phyloP scores from a whole-genome alignment of 2,329 filamentous ascomycete genomes.

The Myriosclerotinia scirpicola region DNA sequence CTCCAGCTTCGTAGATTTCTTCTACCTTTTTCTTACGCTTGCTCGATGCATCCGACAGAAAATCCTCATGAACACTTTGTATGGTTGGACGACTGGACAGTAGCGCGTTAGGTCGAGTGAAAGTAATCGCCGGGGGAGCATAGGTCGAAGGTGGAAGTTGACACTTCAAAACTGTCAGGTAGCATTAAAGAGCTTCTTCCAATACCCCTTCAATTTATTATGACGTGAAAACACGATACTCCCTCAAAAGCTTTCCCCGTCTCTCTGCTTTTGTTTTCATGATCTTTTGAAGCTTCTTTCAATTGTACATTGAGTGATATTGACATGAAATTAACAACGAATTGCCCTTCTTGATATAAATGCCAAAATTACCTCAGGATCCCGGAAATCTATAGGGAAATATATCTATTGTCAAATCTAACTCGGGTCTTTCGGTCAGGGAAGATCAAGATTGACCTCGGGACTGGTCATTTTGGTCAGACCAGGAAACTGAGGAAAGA shows the following conservation, averaged over 20 bases:
- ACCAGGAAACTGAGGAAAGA: too few relatives aligned
- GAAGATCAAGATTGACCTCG: neutral
- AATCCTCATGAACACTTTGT: slow-evolving; percentile 37
- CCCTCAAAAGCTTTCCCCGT: neutral
- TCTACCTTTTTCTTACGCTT: slow-evolving; percentile 38
- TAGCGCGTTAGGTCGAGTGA: slow-evolving; percentile 52
- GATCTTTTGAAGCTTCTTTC: neutral
- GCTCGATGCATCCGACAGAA: slow-evolving; percentile 42
- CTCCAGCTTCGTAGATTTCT: slow-evolving; percentile 44
- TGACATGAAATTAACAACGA: neutral
- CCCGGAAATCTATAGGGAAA: neutral
- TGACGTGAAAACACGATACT: slow-evolving; percentile 20
- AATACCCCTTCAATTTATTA: slow-evolving; percentile 31
- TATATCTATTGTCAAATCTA: too few relatives aligned
- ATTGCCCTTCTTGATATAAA: neutral
- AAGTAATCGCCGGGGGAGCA: slow-evolving; percentile 49
- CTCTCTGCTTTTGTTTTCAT: neutral
- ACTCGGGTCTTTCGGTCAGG: slow-evolving; percentile 7
- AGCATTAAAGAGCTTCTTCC: slow-evolving; percentile 43
- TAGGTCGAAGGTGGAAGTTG: slow-evolving; percentile 48
- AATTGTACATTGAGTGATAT: neutral
- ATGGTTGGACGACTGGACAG: slow-evolving; percentile 46
- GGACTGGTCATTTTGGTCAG: too few relatives aligned
- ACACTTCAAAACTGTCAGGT: slow-evolving; percentile 44
- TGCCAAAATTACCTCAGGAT: neutral